Evolutionary conservation across 2,329 filamentous ascomycete genomes (phyloP), one percentile per base, ranked within the genome.

Genomic region (Apiospora rasikravindrae): DNA sequence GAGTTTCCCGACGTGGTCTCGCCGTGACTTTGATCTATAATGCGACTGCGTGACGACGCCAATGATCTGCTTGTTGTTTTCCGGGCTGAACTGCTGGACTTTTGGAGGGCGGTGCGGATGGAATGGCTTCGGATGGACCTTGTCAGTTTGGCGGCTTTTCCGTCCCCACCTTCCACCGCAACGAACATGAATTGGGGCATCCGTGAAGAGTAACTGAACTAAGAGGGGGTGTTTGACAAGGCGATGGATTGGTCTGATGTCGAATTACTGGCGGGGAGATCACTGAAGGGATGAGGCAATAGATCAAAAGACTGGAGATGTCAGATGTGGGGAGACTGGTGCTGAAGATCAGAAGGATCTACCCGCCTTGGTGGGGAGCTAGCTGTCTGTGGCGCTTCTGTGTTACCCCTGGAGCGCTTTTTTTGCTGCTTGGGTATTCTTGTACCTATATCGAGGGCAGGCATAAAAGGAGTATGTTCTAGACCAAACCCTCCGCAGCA

Each of bases 151-250:
- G 69, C 40, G 7, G 47, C 22, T 24, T 70, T 61, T 45, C 69
- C 47, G 11, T 26, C 26, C 37, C n/a, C 51, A 6, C 51, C 51
- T 70, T 66, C 51, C 7, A 66, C 51, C 4, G 69, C 19, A 26
- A 70, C 51, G 33, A 70, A 70, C 37, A 45, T 70, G 37, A 26
- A 64, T 24, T 61, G 51, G 14, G 69, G 69, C 69, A 70, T 70
- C 19, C 14, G 24, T 33, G 26, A 7, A 22, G 1, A 14, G 14
- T 2, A 22, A 49, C 4, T 49, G 45, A 49, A 49, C 7, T 49
- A 2, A 10, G 45, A 49, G 19, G 7, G 16, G 7, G 22, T 22
- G 2, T n/a, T 2, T n/a, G 19, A 22, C 6, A 8, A n/a, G 19
- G 8, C 19, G 19, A 10, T n/a, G 22, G 5, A n/a, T n/a, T 8